phyloP scores from a whole-genome alignment of 768 basidiomycete species.

The Holtermanniella nyarrowii region DNA sequence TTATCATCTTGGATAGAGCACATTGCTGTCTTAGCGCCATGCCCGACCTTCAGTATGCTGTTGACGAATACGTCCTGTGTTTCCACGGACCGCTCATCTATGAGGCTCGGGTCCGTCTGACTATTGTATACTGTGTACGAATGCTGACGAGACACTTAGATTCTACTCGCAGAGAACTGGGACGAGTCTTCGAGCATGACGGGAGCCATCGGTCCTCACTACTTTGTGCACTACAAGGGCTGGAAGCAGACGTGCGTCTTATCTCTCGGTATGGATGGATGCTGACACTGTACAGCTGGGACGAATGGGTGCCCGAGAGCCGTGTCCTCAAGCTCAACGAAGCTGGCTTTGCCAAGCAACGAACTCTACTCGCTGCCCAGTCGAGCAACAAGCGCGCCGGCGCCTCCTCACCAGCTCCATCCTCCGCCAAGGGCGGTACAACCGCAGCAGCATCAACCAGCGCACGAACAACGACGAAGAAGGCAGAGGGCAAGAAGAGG shows the following conservation, averaged over 20 bases:
- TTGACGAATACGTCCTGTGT: constrained; percentile 75
- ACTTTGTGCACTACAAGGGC: constrained; percentile 96
- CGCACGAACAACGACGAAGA: constrained; percentile 36
- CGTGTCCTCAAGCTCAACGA: constrained; percentile 81
- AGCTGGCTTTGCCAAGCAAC: constrained; percentile 65
- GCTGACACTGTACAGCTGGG: constrained; percentile 55
- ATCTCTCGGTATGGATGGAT: background rate
- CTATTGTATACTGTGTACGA: background rate
- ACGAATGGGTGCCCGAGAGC: constrained; percentile 82
- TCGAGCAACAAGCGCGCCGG: constrained; percentile 39
- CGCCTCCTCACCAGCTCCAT: constrained; percentile 8
- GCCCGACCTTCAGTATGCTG: constrained; percentile 40
- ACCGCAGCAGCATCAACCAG: constrained; percentile 6
- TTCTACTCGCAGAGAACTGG: constrained; percentile 60
- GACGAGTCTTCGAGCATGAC: constrained; percentile 55
- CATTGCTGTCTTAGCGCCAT: background rate
- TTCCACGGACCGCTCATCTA: constrained; percentile 94
- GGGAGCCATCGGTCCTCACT: constrained; percentile 63
- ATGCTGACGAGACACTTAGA: constrained; percentile 25
- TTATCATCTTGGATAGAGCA: no score
- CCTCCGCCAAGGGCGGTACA: background rate
- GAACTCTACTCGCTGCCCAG: constrained; percentile 49
- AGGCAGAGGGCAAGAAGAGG: constrained; percentile 56
- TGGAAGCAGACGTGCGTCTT: constrained; percentile 85
- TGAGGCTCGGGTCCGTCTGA: constrained; percentile 61